Conservation (phyloP, 2,329 filamentous ascomycete genomes). For the Xylaria sp. region DNA sequence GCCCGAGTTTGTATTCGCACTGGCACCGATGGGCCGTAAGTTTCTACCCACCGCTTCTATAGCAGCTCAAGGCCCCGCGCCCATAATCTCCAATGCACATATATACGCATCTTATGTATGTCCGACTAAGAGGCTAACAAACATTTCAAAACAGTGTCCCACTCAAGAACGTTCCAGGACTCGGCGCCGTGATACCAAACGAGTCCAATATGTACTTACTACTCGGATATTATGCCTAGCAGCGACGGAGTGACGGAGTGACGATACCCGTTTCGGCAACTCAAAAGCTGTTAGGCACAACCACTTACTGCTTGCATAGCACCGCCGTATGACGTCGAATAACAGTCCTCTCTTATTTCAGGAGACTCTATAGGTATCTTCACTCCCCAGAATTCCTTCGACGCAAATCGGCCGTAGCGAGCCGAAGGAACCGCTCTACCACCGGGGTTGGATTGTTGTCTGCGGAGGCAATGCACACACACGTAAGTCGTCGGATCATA, state of each 20-base stretch:
- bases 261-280: constrained; percentile 41
- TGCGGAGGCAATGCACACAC: constrained; percentile 50
- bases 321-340: constrained; percentile 50
- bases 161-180: constrained; percentile 46
- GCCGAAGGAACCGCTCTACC: constrained; percentile 45
- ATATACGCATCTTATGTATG: constrained; percentile 6
- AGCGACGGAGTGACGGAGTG: constrained; percentile 43
- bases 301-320: constrained; percentile 37
- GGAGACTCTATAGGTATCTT: constrained; percentile 46
- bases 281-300: constrained; percentile 16
- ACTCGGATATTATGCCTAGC: constrained; percentile 48
- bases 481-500: constrained; percentile 45
- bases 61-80: neutral
- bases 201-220: constrained; percentile 50
- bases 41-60: constrained; percentile 1
- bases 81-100: neutral
- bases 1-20: constrained; percentile 42
- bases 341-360: constrained; percentile 49
- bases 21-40: neutral
- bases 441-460: constrained; percentile 48
- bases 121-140: constrained; percentile 7
- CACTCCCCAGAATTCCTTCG: constrained; percentile 44
- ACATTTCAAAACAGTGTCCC: constrained; percentile 41
- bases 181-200: constrained; percentile 50
- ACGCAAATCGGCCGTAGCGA: constrained; percentile 45